Evolutionary conservation across 257 asterid species (phyloP), one percentile per base, ranked within the genome.

Genomic region (Avicennia marina): DNA sequence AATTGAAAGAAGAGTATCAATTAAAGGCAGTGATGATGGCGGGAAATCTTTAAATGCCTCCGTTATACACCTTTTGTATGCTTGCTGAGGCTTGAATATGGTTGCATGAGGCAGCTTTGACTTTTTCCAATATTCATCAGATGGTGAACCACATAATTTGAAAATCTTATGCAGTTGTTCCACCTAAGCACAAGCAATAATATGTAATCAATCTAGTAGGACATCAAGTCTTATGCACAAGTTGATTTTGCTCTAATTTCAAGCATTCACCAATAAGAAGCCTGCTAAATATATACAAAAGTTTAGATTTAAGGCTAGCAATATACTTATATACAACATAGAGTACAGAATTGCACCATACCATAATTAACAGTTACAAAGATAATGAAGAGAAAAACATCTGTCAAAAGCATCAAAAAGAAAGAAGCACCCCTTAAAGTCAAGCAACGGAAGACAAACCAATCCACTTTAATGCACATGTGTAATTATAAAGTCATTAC

Each of bases 111-210:
- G 81, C 56, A 78, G 69, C 72, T 66, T 67, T 20, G 79, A 61
- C 46, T 76, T 78, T 54, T 53, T 71, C 86, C 88, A 83, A 53
- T 76, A 83, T 9, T 83, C 85, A 11, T 72, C 87, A n/a, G 79
- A 60, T 8, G 90, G 87, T 27, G 86, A 75, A 50, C 91, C 91
- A 60, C 91, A 83, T 56, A 83, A 76, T 75, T 79, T 79, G 70
- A 72, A 83, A 52, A 80, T 78, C 36, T 76, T 73, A 55, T 80
- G 89, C 59, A 83, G 63, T 67, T 83, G 93, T 42, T 80, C 93
- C 59, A 80, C 82, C 93, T 80, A 45, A 53, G 34, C 54, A 5
- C 52, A 57, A 55, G 54, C 19, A 68, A 43, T 36, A 36, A 11
- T 62, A 40, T 36, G 61, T 21, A 38, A 9, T 54, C 50, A 38